A percentile compares a stretch with the other conserved stretches of the same genome.
Conservation (phyloP, 148 eudicot species). For the Persicaria tinctoria region DNA sequence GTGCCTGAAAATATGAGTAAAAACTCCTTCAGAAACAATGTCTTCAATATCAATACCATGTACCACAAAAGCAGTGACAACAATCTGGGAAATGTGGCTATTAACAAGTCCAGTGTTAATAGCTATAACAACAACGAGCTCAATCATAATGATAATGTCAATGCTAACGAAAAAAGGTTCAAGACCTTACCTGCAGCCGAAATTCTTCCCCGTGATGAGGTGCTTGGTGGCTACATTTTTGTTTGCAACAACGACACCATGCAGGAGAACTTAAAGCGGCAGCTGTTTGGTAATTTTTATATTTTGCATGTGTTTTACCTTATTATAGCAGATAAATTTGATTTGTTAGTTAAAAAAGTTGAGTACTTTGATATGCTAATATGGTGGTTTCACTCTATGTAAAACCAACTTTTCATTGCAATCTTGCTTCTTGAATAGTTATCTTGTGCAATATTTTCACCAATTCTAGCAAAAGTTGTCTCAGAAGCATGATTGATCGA, state of each 20-base stretch:
- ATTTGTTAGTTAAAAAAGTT: not conserved
- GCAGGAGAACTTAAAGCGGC: constrained; percentile 76
- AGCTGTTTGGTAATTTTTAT: constrained; percentile 66
- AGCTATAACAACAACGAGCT: constrained; percentile 42
- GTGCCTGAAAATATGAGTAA: constrained; percentile 46
- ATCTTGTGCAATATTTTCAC: not conserved
- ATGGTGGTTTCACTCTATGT: not conserved
- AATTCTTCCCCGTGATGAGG: constrained; percentile 88
- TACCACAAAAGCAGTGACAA: constrained; percentile 52
- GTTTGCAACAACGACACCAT: constrained; percentile 87
- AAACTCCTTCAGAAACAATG: constrained; percentile 39
- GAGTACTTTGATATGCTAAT: not conserved
- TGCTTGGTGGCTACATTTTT: constrained; percentile 94
- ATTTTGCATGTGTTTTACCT: not conserved
- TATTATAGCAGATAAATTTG: not conserved
- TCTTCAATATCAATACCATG: constrained; percentile 49
- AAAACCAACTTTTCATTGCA: not conserved
- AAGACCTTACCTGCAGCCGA: constrained; percentile 97
- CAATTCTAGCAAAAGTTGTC: not conserved
- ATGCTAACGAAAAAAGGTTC: constrained; percentile 73
- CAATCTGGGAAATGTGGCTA: constrained; percentile 39
- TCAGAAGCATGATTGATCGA: not conserved
- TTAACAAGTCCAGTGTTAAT: constrained; percentile 46
- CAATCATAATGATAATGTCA: constrained; percentile 36
- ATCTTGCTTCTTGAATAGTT: not conserved